Evolutionary conservation across 2,329 filamentous ascomycete species (phyloP), one percentile per base, ranked within the genome.

Genomic region (Colletotrichum sp.): DNA sequence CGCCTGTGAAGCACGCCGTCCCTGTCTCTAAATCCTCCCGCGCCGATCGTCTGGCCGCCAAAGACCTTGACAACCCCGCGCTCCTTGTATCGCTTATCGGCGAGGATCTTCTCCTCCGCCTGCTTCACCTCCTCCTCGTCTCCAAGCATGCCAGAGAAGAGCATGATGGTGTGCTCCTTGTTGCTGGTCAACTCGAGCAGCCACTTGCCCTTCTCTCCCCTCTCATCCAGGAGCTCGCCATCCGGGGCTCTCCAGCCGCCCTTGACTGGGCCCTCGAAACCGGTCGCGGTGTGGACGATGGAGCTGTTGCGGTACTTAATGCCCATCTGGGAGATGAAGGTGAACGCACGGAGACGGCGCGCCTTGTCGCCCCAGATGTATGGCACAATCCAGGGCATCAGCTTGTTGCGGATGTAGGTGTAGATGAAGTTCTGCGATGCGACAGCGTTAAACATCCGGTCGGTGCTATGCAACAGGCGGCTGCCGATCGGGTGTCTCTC

Each of bases 201-300:
- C n/a, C 75, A 80, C 66, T 78, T 75, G 16, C 71, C 70, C 12
- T 67, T 75, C 26, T 73, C 78, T 1, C 48, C 67, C 13, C 57
- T 75, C 59, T 52, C 28, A 15, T 75, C 73, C 9, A 39, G 32
- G 2, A 85, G 32, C 65, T 76, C 78, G 6, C 84, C 85, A 72
- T 89, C 86, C 0, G 85, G 85, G 6, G 87, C 81, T 16, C 89
- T 85, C 78, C 89, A 86, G 3, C 89, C 89, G 36, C 88, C 87
- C 59, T 83, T 82, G 4, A 90, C 77, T 1, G 78, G 79, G 0
- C 86, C 86, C 3, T 74, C 77, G 60, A 81, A 84, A 6, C 79
- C 81, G 1, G 71, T 10, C 4, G 82, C 82, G 2, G 83, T 83
- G 15, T 80, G 81, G 3, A 85, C 83, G 13, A 89, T 78, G 3